phyloP scores from a whole-genome alignment of 2,329 filamentous ascomycete genomes.

The Colletotrichum tamarilloi region DNA sequence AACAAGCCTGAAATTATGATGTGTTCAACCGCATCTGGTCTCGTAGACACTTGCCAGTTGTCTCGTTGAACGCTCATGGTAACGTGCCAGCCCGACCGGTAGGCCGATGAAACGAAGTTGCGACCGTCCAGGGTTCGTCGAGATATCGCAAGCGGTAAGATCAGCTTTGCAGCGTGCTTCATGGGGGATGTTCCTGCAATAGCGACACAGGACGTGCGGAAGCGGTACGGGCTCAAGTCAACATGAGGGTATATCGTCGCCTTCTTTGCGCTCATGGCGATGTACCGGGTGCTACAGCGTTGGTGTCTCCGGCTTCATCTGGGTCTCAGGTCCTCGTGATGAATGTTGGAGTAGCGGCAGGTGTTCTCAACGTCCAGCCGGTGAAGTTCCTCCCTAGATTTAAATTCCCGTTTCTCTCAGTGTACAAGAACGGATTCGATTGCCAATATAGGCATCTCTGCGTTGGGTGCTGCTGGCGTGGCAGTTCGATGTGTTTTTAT shows the following conservation, averaged over 20 bases:
- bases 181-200: background rate
- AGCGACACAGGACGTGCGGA: background rate
- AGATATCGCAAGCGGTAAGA: background rate
- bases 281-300: background rate
- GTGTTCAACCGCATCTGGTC: background rate
- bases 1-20: background rate
- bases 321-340: no score
- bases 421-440: background rate
- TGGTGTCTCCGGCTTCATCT: background rate
- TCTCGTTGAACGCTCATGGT: background rate
- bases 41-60: background rate
- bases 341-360: background rate
- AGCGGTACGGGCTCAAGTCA: background rate
- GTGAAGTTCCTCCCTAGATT: background rate
- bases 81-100: background rate
- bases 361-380: background rate
- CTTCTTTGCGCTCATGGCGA: background rate
- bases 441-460: background rate
- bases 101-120: slow-evolving; percentile 19
- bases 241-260: background rate
- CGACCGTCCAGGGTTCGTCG: background rate
- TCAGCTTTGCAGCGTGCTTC: background rate
- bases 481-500: no score
- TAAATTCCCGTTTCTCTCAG: background rate
- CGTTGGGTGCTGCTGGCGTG: no score